These are phyloP conservation scores for Candida koratica DNA, from an alignment of 805 yeast genomes.

Conservation along the genomic window DNA sequence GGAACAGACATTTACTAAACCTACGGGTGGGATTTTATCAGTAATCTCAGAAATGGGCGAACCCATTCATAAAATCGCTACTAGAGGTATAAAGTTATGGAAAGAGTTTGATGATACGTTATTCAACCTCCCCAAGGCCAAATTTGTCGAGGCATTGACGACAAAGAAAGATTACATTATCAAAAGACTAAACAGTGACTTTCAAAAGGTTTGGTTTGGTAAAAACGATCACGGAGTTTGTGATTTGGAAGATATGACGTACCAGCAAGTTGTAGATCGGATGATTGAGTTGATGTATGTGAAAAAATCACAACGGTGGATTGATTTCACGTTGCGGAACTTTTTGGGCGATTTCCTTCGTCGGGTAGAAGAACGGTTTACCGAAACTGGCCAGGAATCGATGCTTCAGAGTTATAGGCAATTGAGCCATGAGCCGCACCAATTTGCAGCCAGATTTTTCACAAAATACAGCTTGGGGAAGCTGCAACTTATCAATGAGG, in stretches of 20 bases:
- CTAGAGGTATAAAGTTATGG: slow-evolving; percentile 97
- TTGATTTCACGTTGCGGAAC: slow-evolving; percentile 80
- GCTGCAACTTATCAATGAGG: slow-evolving; percentile 84
- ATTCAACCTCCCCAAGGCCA: slow-evolving; percentile 85
- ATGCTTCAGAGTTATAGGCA: slow-evolving; percentile 70
- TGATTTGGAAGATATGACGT: slow-evolving; percentile 94
- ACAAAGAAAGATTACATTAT: slow-evolving; percentile 86
- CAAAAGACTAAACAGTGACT: slow-evolving; percentile 82
- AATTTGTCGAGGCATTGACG: slow-evolving; percentile 72
- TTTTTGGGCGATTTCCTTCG: slow-evolving; percentile 82
- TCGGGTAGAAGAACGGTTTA: slow-evolving; percentile 95
- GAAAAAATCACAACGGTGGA: slow-evolving; percentile 76
- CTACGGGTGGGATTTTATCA: slow-evolving; percentile 95
- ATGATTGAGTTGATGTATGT: slow-evolving; percentile 86
- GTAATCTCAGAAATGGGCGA: slow-evolving; percentile 99
- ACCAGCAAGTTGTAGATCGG: slow-evolving; percentile 84
- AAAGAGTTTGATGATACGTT: slow-evolving; percentile 93
- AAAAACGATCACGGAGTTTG: slow-evolving; percentile 71
- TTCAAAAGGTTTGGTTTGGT: slow-evolving; percentile 98
- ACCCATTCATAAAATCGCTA: slow-evolving; percentile 97
- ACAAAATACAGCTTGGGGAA: slow-evolving; percentile 68
- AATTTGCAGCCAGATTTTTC: slow-evolving; percentile 56
- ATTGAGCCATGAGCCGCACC: slow-evolving; percentile 60
- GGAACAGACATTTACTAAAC: slow-evolving; percentile 92
- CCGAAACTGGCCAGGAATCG: slow-evolving; percentile 47